Evolutionary conservation across 805 yeast genomes (phyloP), one percentile per base, ranked within the genome.

Genomic region (Monosporozyma servazzii): DNA sequence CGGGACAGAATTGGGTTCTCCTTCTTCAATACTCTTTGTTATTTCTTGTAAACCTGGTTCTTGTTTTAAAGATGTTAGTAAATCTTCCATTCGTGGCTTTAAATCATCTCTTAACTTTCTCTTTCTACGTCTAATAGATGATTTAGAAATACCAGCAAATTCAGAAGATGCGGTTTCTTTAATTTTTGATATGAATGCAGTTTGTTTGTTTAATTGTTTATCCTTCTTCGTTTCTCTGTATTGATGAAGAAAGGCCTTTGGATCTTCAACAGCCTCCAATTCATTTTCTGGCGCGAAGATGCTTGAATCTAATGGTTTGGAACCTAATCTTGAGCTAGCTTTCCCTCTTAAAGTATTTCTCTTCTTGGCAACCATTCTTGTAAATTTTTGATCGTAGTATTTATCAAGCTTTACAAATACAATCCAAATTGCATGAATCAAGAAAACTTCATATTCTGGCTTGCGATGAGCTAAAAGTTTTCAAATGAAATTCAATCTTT

Each of bases 51-150:
- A 47, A 54, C 57, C 66, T 17, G 52, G 63, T 31, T 61, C 71
- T 23, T 67, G 66, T 21, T 73, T 76, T 48, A 86, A 70, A 17
- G 78, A 79, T 29, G 71, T 71, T 50, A 81, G 69, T 45, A 86
- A 66, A 56, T 86, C 93, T 49, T 75, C 72, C 78, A 86, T 75
- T 59, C 81, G 76, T 4, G 90, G 88, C 58, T 78, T 78, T 53
- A 86, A 69, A 56, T 82, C 79, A 51, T 84, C 85, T 58, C 76
- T 78, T 47, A 74, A 72, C 58, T 75, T 78, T 56, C 86, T 79
- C 58, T 82, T 82, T 56, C 88, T 75, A 65, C 83, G 75, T 61
- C 88, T 75, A 3, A 76, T 54, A 0, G 88, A 72, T 5, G 88
- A 81, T 62, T 85, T 86, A 20, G 88, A 81, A 43, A 86, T 73